A percentile compares a stretch with the other conserved stretches of the same genome.
Conservation (phyloP, 2,329 filamentous ascomycete genomes). For the Apiospora sp. region DNA sequence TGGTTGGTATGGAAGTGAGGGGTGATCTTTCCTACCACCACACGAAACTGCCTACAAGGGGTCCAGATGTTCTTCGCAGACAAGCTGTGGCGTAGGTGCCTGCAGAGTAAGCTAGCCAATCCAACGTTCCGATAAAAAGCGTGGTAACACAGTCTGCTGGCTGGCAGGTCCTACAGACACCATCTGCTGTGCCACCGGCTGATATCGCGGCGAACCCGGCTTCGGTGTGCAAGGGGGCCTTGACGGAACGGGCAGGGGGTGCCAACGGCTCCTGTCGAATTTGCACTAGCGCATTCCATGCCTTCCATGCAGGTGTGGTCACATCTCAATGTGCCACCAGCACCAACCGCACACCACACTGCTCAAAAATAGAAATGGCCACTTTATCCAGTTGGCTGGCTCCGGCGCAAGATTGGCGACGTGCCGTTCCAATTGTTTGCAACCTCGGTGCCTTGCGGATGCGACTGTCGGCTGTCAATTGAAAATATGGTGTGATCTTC, state of each 20-base stretch:
- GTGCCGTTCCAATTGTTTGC: background rate
- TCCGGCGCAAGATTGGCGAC: background rate
- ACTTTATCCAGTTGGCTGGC: background rate
- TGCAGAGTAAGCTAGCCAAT: background rate
- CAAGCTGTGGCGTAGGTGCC: background rate
- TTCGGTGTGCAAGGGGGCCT: background rate
- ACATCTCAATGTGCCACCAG: background rate
- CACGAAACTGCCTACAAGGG: background rate
- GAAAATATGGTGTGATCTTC: background rate
- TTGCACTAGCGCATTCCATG: background rate
- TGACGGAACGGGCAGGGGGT: background rate
- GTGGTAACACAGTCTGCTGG: background rate
- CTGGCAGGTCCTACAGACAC: background rate
- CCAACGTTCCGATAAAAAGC: background rate
- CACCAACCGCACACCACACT: background rate
- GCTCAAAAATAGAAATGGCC: background rate
- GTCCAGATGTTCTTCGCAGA: background rate
- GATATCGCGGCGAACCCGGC: background rate
- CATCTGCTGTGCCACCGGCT: background rate
- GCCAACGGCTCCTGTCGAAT: slow-evolving; percentile 7
- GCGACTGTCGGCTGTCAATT: background rate
- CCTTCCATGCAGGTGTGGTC: slow-evolving; percentile 11
- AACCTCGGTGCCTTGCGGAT: background rate
- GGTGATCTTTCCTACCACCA: background rate
- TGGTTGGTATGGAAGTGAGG: background rate